A percentile compares a stretch with the other conserved stretches of the same genome.
Conservation (phyloP, 1,139 yeast species). For the Martiniozyma asiatica region DNA sequence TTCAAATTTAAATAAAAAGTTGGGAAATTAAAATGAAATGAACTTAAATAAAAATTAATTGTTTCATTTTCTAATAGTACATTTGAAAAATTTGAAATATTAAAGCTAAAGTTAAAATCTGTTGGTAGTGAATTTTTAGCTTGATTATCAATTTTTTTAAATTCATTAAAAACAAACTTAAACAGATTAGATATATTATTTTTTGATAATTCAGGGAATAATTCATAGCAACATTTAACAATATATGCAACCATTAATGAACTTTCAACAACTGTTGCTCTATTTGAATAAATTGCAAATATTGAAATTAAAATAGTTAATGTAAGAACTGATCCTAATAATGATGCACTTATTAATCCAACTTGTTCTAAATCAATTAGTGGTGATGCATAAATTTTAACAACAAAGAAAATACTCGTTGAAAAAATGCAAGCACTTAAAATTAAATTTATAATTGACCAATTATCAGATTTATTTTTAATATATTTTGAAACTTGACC, state of each 20-base stretch:
- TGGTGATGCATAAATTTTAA: slow-evolving; percentile 69
- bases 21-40: slow-evolving; percentile 1
- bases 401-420: slow-evolving; percentile 63
- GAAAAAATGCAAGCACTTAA: slow-evolving; percentile 69
- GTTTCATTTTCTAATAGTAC: no score
- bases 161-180: slow-evolving; percentile 30
- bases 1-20: no score
- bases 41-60: neutral
- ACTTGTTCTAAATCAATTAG: slow-evolving; percentile 43
- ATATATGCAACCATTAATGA: slow-evolving; percentile 80
- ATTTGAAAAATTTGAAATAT: slow-evolving; percentile 9
- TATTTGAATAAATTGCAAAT: slow-evolving; percentile 72
- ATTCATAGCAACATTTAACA: slow-evolving; percentile 83
- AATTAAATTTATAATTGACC: slow-evolving; percentile 69
- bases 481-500: slow-evolving; percentile 78
- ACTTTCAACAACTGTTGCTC: slow-evolving; percentile 82
- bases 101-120: slow-evolving; percentile 4
- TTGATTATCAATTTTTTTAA: slow-evolving; percentile 21
- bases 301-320: slow-evolving; percentile 63
- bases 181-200: slow-evolving; percentile 25
- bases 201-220: slow-evolving; percentile 70
- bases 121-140: slow-evolving; percentile 13
- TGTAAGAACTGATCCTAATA: slow-evolving; percentile 77
- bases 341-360: slow-evolving; percentile 64
- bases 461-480: slow-evolving; percentile 55